Base-by-base conservation (phyloP, 2,329 filamentous ascomycete genomes). In the Akanthomyces dipterigenus region DNA sequence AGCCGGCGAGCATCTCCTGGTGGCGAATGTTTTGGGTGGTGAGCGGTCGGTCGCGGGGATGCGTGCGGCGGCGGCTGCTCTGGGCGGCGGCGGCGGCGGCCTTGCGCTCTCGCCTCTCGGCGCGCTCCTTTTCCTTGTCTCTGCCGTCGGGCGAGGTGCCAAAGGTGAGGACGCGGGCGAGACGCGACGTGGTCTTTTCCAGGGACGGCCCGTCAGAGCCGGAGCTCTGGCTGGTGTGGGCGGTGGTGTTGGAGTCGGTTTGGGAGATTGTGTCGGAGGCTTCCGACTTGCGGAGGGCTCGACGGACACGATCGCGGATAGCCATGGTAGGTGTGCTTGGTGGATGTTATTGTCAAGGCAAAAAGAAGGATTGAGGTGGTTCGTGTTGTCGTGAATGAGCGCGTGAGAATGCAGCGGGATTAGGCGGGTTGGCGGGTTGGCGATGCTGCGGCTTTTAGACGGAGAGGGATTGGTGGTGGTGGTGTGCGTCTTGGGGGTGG, bases 1-100 rank as follows among this genome's bases (percentile, higher is more conserved):
- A 81, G 61, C 75, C 69, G 62, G 72, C 72, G 42, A 82, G 72
- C 69, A 78, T 72, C 70, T 80, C 75, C 67, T 80, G 78, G 66
- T 81, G 76, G 60, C 73, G 71, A 20, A 80, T 71, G 68, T 80
- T 80, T 57, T 76, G 72, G 61, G 74, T 71, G 9, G 76, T 79
- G 55, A 80, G 71, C 28, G 77, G 76, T 65, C 75, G 72, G 69
- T 80, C 76, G 70, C 76, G 75, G 7, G 78, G 77, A 66, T 80
- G 77, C 20, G 69, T 61, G 54, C 64, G 64, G 40, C 62, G 48
- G 16, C 58, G 40, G 42, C 31, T 59, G 46, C 56, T 56, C 51
- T 63, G 65, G 34, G 63, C 5, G 28, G 34, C 34, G 7, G 34
- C 7, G 3, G 36, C 60, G 45, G 63, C 67, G 31, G 59, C 60